These are phyloP conservation scores for Hanseniaspora taiwanica DNA, from an alignment of 805 yeast genomes.

Conservation along the genomic window DNA sequence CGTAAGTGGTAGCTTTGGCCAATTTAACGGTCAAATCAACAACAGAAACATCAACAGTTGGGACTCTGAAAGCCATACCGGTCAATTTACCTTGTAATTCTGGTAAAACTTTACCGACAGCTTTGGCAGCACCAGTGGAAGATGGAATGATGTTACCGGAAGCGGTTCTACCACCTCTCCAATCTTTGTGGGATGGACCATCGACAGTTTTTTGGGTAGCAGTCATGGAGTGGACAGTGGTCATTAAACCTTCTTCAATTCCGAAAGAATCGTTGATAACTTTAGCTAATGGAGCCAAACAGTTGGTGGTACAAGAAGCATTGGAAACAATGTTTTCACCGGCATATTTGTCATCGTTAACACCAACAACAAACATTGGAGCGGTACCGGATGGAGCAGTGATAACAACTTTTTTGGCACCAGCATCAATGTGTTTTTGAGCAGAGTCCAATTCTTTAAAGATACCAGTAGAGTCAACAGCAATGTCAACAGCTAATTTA, in stretches of 20 bases:
- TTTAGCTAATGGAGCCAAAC: constrained; percentile 64
- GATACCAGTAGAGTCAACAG: constrained; percentile 61
- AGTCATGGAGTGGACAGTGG: constrained; percentile 60
- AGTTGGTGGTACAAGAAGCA: constrained; percentile 65
- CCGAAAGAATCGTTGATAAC: constrained; percentile 53
- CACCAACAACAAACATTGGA: constrained; percentile 66
- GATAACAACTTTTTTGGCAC: constrained; percentile 62
- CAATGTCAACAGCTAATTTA: constrained; percentile 44
- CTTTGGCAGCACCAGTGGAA: constrained; percentile 68
- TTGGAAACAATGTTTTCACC: constrained; percentile 49
- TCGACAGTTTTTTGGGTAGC: constrained; percentile 66
- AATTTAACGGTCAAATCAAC: constrained; percentile 59
- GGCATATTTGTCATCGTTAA: constrained; percentile 47
- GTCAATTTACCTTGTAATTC: constrained; percentile 60
- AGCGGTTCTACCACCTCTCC: constrained; percentile 75
- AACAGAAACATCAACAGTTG: constrained; percentile 61
- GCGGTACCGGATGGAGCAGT: constrained; percentile 63
- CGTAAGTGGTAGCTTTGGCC: constrained; percentile 44
- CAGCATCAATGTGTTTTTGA: constrained; percentile 57
- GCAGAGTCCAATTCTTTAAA: constrained; percentile 54
- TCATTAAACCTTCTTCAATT: constrained; percentile 63
- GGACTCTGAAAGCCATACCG: constrained; percentile 64
- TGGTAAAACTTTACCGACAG: constrained; percentile 64
- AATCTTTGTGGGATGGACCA: constrained; percentile 68
- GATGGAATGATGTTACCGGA: constrained; percentile 66